Base-by-base conservation (phyloP, 257 asterid genomes). In the Solanum sejunctum region DNA sequence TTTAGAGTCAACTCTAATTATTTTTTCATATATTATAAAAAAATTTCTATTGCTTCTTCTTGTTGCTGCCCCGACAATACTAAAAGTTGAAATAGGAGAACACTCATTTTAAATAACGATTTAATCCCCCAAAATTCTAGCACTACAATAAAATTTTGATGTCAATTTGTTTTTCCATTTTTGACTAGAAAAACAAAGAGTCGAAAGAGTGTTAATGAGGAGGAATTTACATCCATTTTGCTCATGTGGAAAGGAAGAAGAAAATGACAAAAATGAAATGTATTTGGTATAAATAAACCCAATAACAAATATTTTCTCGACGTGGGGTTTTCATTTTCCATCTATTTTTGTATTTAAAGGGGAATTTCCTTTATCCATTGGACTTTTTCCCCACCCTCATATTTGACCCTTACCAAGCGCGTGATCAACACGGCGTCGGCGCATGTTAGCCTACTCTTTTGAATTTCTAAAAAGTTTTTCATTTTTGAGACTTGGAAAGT, bases 381-480 rank as follows among this genome's bases (percentile, higher is more conserved):
- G 84, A 87, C 82, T 85, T 66, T 84, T 28, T 71, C 26, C 73
- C 20, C 81, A 47, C 52, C 88, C 90, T 67, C 86, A 43, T 81
- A 80, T 83, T 92, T 86, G 90, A 92, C 93, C 89, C 83, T 63
- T 88, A 80, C 73, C 79, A 90, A 15, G 91, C 90, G 93, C 94
- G 90, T 91, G 92, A 88, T 32, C 20, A 80, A 83, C 90, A 91
- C 93, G 92, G 87, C 89, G 85, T 47, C 84, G 84, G 89, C 89
- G 88, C 83, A 86, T 23, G 83, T 81, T 85, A 85, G 88, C 77
- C 55, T 2, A 17, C 15, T 17, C 52, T 12, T 45, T 72, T 20
- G 47, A 64, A 55, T 45, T 78, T 75, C 10, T 10, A 10, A 3
- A 54, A 15, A 54, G 55, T 7, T 23, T 20, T 11, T 71, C 15